phyloP scores from a whole-genome alignment of 2,329 filamentous ascomycete genomes.

The Byssoonygena ceratinophila region DNA sequence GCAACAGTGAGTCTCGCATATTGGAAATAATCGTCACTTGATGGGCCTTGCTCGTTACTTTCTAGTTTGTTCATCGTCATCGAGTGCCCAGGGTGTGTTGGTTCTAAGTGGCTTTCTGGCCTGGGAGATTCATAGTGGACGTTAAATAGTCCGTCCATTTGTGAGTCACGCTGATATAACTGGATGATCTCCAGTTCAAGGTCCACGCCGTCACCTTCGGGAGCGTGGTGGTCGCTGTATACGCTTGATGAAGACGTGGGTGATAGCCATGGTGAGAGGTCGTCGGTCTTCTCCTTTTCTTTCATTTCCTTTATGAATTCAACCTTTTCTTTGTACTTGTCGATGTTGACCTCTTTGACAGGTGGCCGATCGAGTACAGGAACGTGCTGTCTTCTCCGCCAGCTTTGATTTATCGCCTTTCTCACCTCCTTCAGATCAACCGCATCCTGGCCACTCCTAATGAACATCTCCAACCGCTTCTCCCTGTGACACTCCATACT shows the following conservation, averaged over 20 bases:
- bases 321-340: background rate
- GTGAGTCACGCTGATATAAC: background rate
- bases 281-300: background rate
- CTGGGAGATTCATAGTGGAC: background rate
- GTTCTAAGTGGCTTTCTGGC: background rate
- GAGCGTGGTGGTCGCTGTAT: background rate
- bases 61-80: no score
- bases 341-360: background rate
- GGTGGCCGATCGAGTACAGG: background rate
- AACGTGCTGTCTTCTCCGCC: background rate
- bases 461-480: constrained; percentile 5
- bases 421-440: constrained; percentile 5
- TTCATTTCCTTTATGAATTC: background rate
- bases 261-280: background rate
- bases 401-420: background rate
- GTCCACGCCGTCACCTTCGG: background rate
- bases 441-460: constrained; percentile 9
- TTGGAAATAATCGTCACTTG: background rate
- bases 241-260: background rate
- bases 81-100: no score
- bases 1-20: background rate
- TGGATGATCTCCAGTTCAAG: constrained; percentile 11
- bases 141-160: background rate
- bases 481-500: constrained; percentile 19
- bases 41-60: background rate